A percentile compares a stretch with the other conserved stretches of the same genome.
Evolutionary conservation across 768 basidiomycete genomes (phyloP).

Genomic region (Neoboletus subvelutipes): DNA sequence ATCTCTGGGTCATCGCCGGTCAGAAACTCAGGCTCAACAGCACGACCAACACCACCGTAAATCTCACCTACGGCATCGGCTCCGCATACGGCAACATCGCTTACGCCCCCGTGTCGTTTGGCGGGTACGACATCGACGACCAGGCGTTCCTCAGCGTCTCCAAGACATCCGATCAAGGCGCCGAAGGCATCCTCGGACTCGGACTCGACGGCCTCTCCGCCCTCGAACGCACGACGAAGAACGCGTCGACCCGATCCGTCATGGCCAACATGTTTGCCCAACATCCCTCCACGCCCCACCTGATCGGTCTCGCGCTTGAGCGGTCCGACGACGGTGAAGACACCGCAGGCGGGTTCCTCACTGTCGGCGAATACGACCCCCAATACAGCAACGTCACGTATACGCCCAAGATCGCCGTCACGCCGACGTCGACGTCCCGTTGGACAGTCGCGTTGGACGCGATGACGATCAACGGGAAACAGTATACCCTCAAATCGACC

Average conservation of each 20-base stretch:
- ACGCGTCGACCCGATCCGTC: constrained; percentile 26
- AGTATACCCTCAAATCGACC: constrained; percentile 28
- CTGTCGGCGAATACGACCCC: constrained; percentile 43
- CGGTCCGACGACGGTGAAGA: constrained; percentile 41
- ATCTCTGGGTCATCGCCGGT: constrained; percentile 25
- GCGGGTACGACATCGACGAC: constrained; percentile 29
- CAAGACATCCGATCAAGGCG: constrained; percentile 12
- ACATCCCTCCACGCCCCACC: constrained; percentile 34
- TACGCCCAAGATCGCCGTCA: constrained; percentile 34
- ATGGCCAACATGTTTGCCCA: constrained; percentile 42
- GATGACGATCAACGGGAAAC: constrained; percentile 36
- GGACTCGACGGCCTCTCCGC: constrained; percentile 27
- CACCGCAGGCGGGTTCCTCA: constrained; percentile 42
- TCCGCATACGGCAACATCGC: constrained; percentile 36
- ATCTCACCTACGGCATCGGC: constrained; percentile 41
- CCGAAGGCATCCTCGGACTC: constrained; percentile 29
- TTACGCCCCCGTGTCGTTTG: constrained; percentile 37
- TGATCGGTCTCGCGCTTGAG: constrained; percentile 44
- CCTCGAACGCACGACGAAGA: constrained; percentile 20
- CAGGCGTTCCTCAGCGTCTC: constrained; percentile 29
- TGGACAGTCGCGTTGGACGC: constrained; percentile 45
- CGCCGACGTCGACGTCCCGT: constrained; percentile 34
- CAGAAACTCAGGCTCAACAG: constrained; percentile 29
- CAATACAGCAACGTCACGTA: constrained; percentile 31
- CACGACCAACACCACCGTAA: constrained; percentile 31